Evolutionary conservation across 106 monocot genomes (phyloP).

Genomic region (Iris macrosiphon): DNA sequence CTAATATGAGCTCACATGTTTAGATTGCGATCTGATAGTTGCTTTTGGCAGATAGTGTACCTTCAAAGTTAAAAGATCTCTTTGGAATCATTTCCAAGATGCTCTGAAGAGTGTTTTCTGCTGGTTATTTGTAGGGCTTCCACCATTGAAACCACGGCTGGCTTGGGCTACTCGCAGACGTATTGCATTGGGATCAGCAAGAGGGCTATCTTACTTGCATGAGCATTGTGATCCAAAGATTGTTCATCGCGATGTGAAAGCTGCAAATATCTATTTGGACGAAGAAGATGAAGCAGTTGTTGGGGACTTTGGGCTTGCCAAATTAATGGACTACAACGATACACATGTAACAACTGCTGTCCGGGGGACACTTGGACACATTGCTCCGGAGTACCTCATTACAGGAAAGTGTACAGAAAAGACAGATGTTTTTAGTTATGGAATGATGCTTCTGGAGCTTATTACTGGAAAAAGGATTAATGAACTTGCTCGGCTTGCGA

Average conservation of each 20-base stretch:
- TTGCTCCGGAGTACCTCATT: slow-evolving; percentile 77
- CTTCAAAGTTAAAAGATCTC: no score
- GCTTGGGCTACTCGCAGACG: slow-evolving; percentile 63
- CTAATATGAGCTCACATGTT: no score
- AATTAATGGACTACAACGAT: slow-evolving; percentile 83
- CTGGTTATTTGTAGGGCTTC: slow-evolving; percentile 31
- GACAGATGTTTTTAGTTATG: slow-evolving; percentile 86
- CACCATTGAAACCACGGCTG: slow-evolving; percentile 54
- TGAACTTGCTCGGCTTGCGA: slow-evolving; percentile 71
- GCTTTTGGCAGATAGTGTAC: no score
- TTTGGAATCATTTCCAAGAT: no score
- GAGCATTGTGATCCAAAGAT: no score
- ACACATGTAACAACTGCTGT: slow-evolving; percentile 85
- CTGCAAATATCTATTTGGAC: slow-evolving; percentile 75
- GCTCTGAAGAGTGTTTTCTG: neutral
- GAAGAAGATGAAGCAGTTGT: slow-evolving; percentile 87
- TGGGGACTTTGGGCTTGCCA: slow-evolving; percentile 77
- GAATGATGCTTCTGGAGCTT: slow-evolving; percentile 64
- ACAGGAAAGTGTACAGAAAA: slow-evolving; percentile 84
- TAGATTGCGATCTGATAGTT: no score
- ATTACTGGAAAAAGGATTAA: slow-evolving; percentile 67
- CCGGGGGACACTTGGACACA: slow-evolving; percentile 76
- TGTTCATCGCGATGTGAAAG: no score
- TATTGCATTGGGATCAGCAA: slow-evolving; percentile 77
- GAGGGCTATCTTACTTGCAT: slow-evolving; percentile 82